Base-by-base conservation (phyloP, 768 basidiomycete species). In the Kwoniella shandongensis region DNA sequence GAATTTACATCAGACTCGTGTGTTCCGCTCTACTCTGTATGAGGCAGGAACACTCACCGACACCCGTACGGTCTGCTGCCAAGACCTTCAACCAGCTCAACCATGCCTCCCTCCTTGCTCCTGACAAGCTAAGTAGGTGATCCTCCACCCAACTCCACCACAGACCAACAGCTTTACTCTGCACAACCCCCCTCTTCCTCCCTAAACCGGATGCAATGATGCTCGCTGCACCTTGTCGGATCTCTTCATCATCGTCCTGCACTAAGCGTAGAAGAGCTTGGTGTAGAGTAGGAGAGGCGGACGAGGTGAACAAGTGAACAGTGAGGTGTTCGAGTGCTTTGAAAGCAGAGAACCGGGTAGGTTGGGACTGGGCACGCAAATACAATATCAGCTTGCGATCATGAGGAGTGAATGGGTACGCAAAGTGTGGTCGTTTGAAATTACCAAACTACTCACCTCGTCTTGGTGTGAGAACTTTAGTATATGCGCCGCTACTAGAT, bases 191-290 rank as follows among this genome's bases (percentile, higher is more conserved):
- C 20, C 51, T 47, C 12, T 41, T 18, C 11, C 39, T 2, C 1
- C 51, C 49, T 27, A 67, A 26, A 6, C 47, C 71, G 22, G 11
- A 36, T 12, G 35, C n/a, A 17, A 75, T 52, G 36, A 75, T 65
- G 1, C 41, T 47, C 11, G 54, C 44, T 1, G 69, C 61, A 4
- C 51, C 61, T 11, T 39, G n/a, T 23, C 72, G 65, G 32, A 75
- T 62, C 20, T 67, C 69, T 22, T 71, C 71, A 45, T 75, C 72
- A 50, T 75, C 74, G 44, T 75, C 74, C 40, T 71, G 64, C 4
- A 75, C 39, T 1, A 71, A 48, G 13, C 65, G 41, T 1, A 65
- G 36, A 3, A 70, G 54, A n/a, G 59, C 23, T 32, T 51, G 49
- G 39, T 68, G 69, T 5, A 67, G 46, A 41, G 25, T 36, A 10